phyloP scores from a whole-genome alignment of 495 filamentous ascomycete species.

The Neurospora sp. region DNA sequence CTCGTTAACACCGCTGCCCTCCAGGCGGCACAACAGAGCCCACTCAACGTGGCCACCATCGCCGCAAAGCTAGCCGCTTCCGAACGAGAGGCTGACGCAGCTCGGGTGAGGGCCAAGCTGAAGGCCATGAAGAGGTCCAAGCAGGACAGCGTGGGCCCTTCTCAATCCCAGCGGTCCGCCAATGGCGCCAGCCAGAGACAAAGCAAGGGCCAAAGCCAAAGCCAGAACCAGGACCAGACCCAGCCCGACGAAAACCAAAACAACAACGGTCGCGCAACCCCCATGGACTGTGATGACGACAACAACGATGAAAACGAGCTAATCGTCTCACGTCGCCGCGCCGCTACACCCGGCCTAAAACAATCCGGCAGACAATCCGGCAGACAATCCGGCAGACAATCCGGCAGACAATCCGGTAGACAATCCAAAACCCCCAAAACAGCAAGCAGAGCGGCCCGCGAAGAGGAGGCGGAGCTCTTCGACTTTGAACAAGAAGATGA shows the following conservation, averaged over 20 bases:
- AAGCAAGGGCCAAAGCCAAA: neutral
- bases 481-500: slow-evolving; percentile 5
- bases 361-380: neutral
- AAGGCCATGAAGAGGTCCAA: slow-evolving; percentile 31
- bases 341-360: neutral
- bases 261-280: slow-evolving; percentile 1
- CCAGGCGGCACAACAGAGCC: slow-evolving; percentile 35
- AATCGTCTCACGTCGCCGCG: neutral
- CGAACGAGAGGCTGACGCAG: slow-evolving; percentile 46
- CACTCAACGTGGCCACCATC: slow-evolving; percentile 43
- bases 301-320: slow-evolving; percentile 5
- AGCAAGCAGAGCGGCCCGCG: neutral
- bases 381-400: neutral
- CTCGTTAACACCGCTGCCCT: slow-evolving; percentile 10
- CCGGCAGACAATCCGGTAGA: neutral
- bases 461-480: neutral
- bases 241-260: neutral
- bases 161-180: slow-evolving; percentile 2
- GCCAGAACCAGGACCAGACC: neutral
- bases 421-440: neutral
- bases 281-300: slow-evolving; percentile 1
- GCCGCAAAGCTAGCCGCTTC: slow-evolving; percentile 46
- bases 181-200: neutral
- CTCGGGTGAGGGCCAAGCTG: slow-evolving; percentile 44
- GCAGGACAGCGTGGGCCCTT: neutral